A percentile compares a stretch with the other conserved stretches of the same genome.
These are phyloP conservation scores for Kazachstania bromeliacearum DNA, from an alignment of 805 yeast species.

Conservation along the genomic window DNA sequence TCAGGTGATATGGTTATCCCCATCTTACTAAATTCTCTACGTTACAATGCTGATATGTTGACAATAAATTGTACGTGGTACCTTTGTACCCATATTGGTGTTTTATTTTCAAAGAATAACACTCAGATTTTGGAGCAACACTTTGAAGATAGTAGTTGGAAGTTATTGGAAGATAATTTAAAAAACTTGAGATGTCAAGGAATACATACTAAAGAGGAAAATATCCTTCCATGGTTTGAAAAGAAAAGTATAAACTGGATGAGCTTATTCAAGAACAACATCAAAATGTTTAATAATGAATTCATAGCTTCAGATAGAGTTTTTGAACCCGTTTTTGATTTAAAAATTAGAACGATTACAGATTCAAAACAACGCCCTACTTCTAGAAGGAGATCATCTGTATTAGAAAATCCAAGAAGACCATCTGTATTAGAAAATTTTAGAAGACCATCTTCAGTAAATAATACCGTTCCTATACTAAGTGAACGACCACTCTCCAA, in stretches of 20 bases:
- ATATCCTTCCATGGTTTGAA: conserved; percentile 24
- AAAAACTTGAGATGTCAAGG: conserved; percentile 3
- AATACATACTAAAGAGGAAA: neutral
- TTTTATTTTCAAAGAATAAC: conserved; percentile 44
- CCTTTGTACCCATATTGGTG: conserved; percentile 54
- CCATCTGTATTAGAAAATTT: neutral
- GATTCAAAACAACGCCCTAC: neutral
- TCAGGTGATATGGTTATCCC: conserved; percentile 50
- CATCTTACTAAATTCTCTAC: conserved; percentile 46
- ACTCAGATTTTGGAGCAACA: conserved; percentile 27
- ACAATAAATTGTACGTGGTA: conserved; percentile 58
- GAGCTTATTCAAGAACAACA: conserved; percentile 29
- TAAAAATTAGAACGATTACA: conserved; percentile 2
- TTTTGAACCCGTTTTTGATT: conserved; percentile 33
- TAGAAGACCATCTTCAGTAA: neutral
- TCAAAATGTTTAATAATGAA: conserved; percentile 32
- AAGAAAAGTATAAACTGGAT: conserved; percentile 24
- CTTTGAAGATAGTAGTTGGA: conserved; percentile 19
- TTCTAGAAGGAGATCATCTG: conserved; percentile 8
- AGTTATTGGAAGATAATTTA: conserved; percentile 12
- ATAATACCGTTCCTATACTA: too few relatives aligned
- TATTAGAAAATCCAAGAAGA: conserved; percentile 1
- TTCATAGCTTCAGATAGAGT: conserved; percentile 31
- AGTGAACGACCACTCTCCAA: too few relatives aligned
- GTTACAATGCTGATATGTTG: conserved; percentile 44